Conservation (phyloP, 176 grass and related monocot genomes). For the Juncus inflexus region DNA sequence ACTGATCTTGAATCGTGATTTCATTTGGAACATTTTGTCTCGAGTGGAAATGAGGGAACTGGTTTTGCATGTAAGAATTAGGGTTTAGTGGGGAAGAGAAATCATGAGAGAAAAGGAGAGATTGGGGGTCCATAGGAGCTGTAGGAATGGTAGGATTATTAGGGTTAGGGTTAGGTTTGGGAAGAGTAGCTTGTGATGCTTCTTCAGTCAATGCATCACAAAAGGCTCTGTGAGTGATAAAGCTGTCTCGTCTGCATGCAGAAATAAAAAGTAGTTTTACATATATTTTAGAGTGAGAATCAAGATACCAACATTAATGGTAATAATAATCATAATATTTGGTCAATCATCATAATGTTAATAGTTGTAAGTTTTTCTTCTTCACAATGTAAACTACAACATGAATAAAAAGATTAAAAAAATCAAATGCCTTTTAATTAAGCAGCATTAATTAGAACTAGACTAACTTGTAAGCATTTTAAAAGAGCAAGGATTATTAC, state of each 20-base stretch:
- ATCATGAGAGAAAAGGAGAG: slow-evolving; percentile 38
- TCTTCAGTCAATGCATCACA: slow-evolving; percentile 96
- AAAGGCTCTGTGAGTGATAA: slow-evolving; percentile 99
- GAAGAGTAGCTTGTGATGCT: slow-evolving; percentile 40
- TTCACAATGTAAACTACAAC: too few species aligned
- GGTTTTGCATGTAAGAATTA: slow-evolving; percentile 25
- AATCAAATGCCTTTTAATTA: too few species aligned
- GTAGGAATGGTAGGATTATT: slow-evolving; percentile 27
- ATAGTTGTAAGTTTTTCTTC: too few species aligned
- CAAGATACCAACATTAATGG: background rate
- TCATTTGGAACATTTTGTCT: slow-evolving; percentile 6
- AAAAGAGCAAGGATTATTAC: too few species aligned
- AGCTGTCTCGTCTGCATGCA: slow-evolving; percentile 93
- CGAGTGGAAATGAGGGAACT: slow-evolving; percentile 10
- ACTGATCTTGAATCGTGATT: slow-evolving; percentile 25
- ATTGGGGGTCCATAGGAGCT: slow-evolving; percentile 25
- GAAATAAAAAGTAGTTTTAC: slow-evolving; percentile 15
- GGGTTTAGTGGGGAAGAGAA: slow-evolving; percentile 28
- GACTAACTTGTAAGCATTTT: too few species aligned
- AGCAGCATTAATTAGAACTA: too few species aligned
- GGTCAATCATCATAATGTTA: too few species aligned
- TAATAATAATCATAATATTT: background rate
- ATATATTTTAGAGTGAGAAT: slow-evolving; percentile 16
- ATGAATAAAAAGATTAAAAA: too few species aligned
- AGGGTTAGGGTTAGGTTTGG: slow-evolving; percentile 42